These are phyloP conservation scores for Emergomyces africanus DNA, from an alignment of 2,329 filamentous ascomycete species.

Conservation along the genomic window DNA sequence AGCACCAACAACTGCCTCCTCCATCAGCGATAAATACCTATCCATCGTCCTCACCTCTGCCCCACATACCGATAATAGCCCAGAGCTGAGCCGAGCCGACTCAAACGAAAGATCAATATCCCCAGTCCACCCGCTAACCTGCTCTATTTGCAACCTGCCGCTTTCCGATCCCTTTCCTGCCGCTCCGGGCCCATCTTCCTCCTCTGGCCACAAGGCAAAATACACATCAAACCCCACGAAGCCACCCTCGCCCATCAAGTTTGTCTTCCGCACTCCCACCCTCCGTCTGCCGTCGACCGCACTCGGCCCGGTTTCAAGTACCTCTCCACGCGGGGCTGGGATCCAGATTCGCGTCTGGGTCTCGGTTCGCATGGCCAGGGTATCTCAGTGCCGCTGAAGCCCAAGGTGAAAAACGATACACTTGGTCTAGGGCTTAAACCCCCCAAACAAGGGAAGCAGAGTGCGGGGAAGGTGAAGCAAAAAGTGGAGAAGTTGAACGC, in stretches of 20 bases:
- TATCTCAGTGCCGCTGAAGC: constrained; percentile 62
- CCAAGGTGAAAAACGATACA: constrained; percentile 58
- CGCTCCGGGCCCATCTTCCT: constrained; percentile 12
- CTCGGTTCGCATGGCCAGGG: constrained; percentile 60
- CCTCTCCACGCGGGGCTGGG: constrained; percentile 46
- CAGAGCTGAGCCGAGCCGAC: neutral
- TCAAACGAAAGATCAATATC: neutral
- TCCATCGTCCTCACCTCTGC: constrained; percentile 31
- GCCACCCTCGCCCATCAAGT: constrained; percentile 44
- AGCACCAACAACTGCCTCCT: constrained; percentile 12
- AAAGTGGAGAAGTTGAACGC: constrained; percentile 42
- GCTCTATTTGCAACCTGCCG: constrained; percentile 50
- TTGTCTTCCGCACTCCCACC: constrained; percentile 42
- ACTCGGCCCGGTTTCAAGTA: constrained; percentile 42
- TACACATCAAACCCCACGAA: constrained; percentile 28
- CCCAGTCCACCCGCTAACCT: constrained; percentile 23
- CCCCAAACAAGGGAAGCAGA: constrained; percentile 14
- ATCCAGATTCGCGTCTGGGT: constrained; percentile 51
- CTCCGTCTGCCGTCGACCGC: constrained; percentile 47
- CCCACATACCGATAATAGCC: neutral
- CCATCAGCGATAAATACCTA: constrained; percentile 31
- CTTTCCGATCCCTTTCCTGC: constrained; percentile 18
- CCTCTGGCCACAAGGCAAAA: constrained; percentile 1
- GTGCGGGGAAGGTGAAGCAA: constrained; percentile 21
- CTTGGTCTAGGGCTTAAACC: constrained; percentile 53